phyloP scores from a whole-genome alignment of 179 eudicot species.

The Beta lomatogona region DNA sequence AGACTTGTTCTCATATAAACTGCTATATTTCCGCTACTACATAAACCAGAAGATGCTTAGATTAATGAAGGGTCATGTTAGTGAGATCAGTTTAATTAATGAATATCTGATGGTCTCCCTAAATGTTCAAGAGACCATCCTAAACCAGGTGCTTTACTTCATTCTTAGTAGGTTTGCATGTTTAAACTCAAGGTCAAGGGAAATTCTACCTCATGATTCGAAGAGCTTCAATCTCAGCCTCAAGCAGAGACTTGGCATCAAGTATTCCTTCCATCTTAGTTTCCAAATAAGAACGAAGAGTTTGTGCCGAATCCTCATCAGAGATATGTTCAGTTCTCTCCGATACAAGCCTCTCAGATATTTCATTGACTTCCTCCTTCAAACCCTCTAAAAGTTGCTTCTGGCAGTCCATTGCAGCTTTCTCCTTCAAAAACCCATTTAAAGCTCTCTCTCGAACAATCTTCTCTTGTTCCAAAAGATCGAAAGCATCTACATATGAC shows the following conservation, averaged over 20 bases:
- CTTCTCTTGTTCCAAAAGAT: constrained; percentile 61
- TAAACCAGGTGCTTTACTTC: neutral
- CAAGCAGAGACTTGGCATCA: constrained; percentile 73
- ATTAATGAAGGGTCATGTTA: neutral
- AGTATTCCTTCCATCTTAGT: constrained; percentile 58
- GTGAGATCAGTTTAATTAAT: neutral
- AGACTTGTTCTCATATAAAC: neutral
- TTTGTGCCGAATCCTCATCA: constrained; percentile 46
- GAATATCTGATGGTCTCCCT: neutral
- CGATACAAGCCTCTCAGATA: constrained; percentile 59
- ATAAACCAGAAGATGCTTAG: neutral
- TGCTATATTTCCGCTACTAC: neutral
- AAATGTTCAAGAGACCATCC: neutral
- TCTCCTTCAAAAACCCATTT: constrained; percentile 59
- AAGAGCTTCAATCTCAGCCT: constrained; percentile 89
- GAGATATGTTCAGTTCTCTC: constrained; percentile 54
- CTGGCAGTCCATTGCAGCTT: constrained; percentile 85
- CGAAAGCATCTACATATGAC: constrained; percentile 44
- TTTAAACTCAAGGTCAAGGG: constrained; percentile 1
- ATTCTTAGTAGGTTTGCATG: neutral
- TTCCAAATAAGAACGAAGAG: constrained; percentile 40
- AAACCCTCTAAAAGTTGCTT: constrained; percentile 66
- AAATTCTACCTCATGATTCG: constrained; percentile 70
- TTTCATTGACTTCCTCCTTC: constrained; percentile 63
- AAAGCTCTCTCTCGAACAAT: constrained; percentile 46